A percentile compares a stretch with the other conserved stretches of the same genome.
Conservation (phyloP, 352 stramenopile genomes). For the Phytopythium chamaehyphon region DNA sequence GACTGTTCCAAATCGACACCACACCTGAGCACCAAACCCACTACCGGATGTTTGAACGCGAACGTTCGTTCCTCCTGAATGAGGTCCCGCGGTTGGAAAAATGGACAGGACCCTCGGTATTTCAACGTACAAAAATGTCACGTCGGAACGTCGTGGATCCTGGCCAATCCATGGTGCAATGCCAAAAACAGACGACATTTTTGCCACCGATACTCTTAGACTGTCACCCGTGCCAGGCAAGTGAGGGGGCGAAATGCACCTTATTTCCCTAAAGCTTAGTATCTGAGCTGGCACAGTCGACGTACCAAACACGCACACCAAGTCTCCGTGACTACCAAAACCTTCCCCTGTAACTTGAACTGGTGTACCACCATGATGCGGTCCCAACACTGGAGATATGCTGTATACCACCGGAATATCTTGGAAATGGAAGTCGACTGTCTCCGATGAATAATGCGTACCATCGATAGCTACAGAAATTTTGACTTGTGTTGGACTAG, state of each 20-base stretch:
- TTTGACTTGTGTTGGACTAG: conserved; percentile 1
- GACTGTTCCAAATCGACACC: conserved; percentile 33
- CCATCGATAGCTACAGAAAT: conserved; percentile 28
- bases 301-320: conserved; percentile 39
- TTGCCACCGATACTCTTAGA: conserved; percentile 25
- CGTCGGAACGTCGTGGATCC: conserved; percentile 1
- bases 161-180: background rate
- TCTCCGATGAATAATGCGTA: conserved; percentile 18
- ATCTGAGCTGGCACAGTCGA: conserved; percentile 21
- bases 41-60: conserved; percentile 15
- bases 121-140: conserved; percentile 33
- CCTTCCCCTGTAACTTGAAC: conserved; percentile 30
- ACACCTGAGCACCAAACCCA: conserved; percentile 8
- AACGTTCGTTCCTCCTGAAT: conserved; percentile 16
- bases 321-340: conserved; percentile 9
- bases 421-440: conserved; percentile 31
- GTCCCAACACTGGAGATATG: conserved; percentile 37
- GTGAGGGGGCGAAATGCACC: conserved; percentile 26
- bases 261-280: conserved; percentile 5
- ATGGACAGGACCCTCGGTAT: conserved; percentile 23
- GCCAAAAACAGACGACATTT: conserved; percentile 5
- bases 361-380: conserved; percentile 32
- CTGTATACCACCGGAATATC: conserved; percentile 33
- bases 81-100: conserved; percentile 12
- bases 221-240: conserved; percentile 8